Evolutionary conservation across 2,329 filamentous ascomycete species (phyloP).

Genomic region (Pseudocercospora eumusae): DNA sequence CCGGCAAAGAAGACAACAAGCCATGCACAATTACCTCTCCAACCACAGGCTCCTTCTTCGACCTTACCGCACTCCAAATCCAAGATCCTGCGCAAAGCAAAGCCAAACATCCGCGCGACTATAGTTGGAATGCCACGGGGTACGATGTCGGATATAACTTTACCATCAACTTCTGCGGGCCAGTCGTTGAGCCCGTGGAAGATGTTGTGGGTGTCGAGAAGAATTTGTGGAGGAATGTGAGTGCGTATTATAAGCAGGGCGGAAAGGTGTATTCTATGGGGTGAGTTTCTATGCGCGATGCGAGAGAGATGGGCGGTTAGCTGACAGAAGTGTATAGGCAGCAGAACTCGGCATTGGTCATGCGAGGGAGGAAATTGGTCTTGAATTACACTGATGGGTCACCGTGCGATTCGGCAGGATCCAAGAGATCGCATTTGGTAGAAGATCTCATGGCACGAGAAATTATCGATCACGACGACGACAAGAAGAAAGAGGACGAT

Average conservation of each 20-base stretch:
- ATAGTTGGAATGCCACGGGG: conserved; percentile 66
- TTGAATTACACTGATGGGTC: conserved; percentile 55
- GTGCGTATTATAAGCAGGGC: conserved; percentile 70
- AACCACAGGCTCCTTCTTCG: conserved; percentile 63
- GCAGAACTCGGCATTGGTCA: conserved; percentile 55
- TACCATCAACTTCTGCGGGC: conserved; percentile 77
- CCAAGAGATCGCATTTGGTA: conserved; percentile 32
- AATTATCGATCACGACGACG: conserved; percentile 44
- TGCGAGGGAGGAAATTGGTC: conserved; percentile 66
- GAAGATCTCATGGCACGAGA: conserved; percentile 37
- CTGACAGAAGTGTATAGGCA: conserved; percentile 45
- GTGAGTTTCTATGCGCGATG: conserved; percentile 50
- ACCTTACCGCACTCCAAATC: conserved; percentile 60
- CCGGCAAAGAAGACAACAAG: conserved; percentile 29
- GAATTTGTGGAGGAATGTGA: conserved; percentile 68
- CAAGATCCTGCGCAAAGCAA: conserved; percentile 50
- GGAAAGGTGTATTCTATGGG: conserved; percentile 74
- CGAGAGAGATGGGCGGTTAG: background rate
- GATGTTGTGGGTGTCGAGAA: conserved; percentile 64
- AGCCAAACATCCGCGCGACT: conserved; percentile 57
- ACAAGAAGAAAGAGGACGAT: conserved; percentile 37
- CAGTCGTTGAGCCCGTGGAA: conserved; percentile 64
- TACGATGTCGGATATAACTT: conserved; percentile 81
- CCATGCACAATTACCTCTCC: conserved; percentile 64
- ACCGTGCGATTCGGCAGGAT: conserved; percentile 45